These are phyloP conservation scores for Erodium maritimum DNA, from an alignment of 345 rosid species.

Conservation along the genomic window DNA sequence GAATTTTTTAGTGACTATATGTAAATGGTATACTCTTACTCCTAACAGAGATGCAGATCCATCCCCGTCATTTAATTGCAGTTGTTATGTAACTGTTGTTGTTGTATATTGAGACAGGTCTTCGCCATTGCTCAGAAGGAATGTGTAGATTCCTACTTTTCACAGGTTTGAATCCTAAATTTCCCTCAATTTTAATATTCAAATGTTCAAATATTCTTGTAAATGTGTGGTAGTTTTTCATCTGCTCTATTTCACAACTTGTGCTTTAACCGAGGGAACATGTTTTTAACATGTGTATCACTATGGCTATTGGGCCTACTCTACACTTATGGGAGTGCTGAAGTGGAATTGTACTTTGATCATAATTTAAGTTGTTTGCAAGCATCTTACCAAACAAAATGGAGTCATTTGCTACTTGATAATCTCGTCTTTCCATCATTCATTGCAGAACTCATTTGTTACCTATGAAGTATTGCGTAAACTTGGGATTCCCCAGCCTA, in stretches of 20 bases:
- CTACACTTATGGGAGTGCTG: not conserved
- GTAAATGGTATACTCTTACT: not conserved
- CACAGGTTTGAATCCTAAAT: slow-evolving; percentile 50
- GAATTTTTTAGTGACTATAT: not conserved
- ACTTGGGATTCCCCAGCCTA: slow-evolving; percentile 84
- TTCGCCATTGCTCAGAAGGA: slow-evolving; percentile 87
- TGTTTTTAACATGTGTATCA: too few species aligned
- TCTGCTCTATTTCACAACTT: too few species aligned
- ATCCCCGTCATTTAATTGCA: not conserved
- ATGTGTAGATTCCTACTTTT: slow-evolving; percentile 80
- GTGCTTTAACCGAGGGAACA: too few species aligned
- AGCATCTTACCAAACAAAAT: not conserved
- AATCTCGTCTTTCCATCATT: slow-evolving; percentile 9
- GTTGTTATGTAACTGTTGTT: not conserved
- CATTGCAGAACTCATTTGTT: slow-evolving; percentile 70
- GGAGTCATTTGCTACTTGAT: not conserved
- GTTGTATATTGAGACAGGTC: slow-evolving; percentile 38
- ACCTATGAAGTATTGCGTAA: slow-evolving; percentile 65
- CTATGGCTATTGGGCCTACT: not conserved
- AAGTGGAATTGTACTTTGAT: not conserved
- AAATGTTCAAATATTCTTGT: not conserved
- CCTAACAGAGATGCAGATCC: not conserved
- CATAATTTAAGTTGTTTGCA: not conserved
- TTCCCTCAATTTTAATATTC: not conserved
- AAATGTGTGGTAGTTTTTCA: too few species aligned